Base-by-base conservation (phyloP, 306 rosid genomes). In the Hippophae rhamnoides region DNA sequence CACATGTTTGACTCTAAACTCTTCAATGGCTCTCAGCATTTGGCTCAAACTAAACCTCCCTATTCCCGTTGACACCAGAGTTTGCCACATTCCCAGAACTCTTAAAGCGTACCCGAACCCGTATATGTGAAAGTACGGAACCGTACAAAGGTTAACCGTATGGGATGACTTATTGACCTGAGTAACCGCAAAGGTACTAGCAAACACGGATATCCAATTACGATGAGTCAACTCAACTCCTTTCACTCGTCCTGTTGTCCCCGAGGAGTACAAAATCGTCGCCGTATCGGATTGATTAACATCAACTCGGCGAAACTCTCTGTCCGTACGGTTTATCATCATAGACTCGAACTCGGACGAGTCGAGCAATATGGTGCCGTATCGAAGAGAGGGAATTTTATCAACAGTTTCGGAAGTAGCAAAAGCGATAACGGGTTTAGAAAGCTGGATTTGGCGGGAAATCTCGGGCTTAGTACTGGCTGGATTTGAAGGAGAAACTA, bases 71-170 rank as follows among this genome's bases (percentile, higher is more conserved):
- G 14, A 5, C 71, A 41, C 75, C 69, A 69, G 25, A 6, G 69
- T 65, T n/a, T 60, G 54, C 12, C 75, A 75, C 38, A n/a, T 8
- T 5, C 23, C 75, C 52, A 69, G 9, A 2, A 12, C 50, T 38
- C 79, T 50, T 61, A 64, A 2, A 13, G 14, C 9, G 45, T n/a
- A 38, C 3, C 54, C 72, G 53, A 75, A 13, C 10, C 79, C 79
- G 57, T 69, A 75, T 43, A 69, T 61, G 68, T 75, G 79, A 45
- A 75, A 75, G 41, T 52, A 48, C 23, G 79, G 79, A 57, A 63
- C 78, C 13, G 70, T 44, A 64, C 66, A 73, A 43, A 73, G 45
- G 41, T 5, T 7, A 13, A 62, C 65, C 12, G 54, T 23, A 10
- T 43, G 61, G 6, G 73, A 3, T 0, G 46, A 7, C 0, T 43